Evolutionary conservation across 345 rosid species (phyloP), one percentile per base, ranked within the genome.

Genomic region (Sapria himalayana): DNA sequence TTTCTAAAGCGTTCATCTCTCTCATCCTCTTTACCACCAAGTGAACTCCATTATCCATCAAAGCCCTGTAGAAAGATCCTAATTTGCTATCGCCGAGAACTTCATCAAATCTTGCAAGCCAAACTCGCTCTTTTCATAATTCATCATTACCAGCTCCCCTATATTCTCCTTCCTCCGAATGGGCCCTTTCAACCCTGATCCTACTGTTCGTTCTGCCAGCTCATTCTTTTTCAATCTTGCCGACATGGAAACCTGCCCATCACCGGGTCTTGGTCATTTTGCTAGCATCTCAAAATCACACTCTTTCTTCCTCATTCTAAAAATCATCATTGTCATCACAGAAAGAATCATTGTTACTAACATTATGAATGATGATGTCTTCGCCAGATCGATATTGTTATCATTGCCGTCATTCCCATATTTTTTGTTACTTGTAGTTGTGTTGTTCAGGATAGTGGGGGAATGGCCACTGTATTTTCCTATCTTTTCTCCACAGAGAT

Each of bases 11-110:
- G 37, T 78, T 78, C 85, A 86, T 76, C 50, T 72, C 94, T 44
- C 74, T 66, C 56, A 78, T 70, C 52, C 92, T 68, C 62, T 86
- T 86, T 43, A 86, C 97, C 45, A 76, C 97, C 42, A 81, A 94
- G 0, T 80, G 51, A 25, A 78, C 29, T 15, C 92, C 94, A 40
- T 48, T 78, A 0, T 62, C 19, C 91, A 86, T 61, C 13, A 55
- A 63, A 0, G 97, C 97, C 65, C 78, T 86, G 17, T 86, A 86
- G 3, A 92, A 77, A 25, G 97, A 86, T 29, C 97, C 94, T 39
- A 86, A 49, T 8, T 81, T 69, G 19, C 97, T 85, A 27, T 71
- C 81, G 15, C 94, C 97, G 2, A 86, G 55, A 41, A 78, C 89
- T 72, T 81, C 94, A 86, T 86, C 50, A 86, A 55, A 65, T 86